These are phyloP conservation scores for Melanopsichium pennsylvanicum DNA, from an alignment of 1,284 basidiomycete species.

Conservation along the genomic window DNA sequence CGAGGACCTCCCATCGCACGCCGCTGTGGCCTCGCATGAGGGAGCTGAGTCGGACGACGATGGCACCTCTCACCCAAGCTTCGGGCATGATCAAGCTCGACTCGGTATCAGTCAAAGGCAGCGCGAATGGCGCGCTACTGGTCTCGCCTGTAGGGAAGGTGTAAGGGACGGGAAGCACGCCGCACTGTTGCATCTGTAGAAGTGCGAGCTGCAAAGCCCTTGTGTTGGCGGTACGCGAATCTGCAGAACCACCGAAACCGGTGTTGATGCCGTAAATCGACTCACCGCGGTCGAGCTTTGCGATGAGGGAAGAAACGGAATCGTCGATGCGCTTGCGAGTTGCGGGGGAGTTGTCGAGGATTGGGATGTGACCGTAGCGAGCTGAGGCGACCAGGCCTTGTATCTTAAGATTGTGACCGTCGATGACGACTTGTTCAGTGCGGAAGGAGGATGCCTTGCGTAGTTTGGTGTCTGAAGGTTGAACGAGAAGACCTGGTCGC, in stretches of 20 bases:
- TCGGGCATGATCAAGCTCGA: constrained; percentile 70
- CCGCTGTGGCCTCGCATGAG: constrained; percentile 77
- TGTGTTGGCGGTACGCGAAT: constrained; percentile 54
- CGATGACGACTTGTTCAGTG: constrained; percentile 49
- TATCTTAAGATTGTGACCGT: constrained; percentile 49
- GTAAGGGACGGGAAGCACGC: constrained; percentile 52
- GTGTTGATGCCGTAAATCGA: constrained; percentile 58
- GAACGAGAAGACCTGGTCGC: constrained; percentile 22
- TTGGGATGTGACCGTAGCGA: constrained; percentile 46
- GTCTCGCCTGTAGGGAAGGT: constrained; percentile 46
- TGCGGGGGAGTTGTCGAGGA: constrained; percentile 41
- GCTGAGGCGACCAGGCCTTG: constrained; percentile 51
- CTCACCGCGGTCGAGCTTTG: constrained; percentile 53
- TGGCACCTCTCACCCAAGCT: constrained; percentile 86
- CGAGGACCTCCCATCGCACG: constrained; percentile 80
- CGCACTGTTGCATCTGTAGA: constrained; percentile 60
- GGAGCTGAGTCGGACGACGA: constrained; percentile 84
- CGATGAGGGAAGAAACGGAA: constrained; percentile 47
- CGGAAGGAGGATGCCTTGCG: constrained; percentile 44
- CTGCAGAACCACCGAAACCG: constrained; percentile 59
- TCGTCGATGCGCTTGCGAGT: constrained; percentile 52
- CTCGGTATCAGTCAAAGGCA: constrained; percentile 45
- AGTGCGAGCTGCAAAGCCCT: constrained; percentile 56
- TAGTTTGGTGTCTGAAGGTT: constrained; percentile 34
- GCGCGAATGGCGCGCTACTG: constrained; percentile 41